phyloP scores from a whole-genome alignment of 129 eudicot genomes.

The Centella asiatica region DNA sequence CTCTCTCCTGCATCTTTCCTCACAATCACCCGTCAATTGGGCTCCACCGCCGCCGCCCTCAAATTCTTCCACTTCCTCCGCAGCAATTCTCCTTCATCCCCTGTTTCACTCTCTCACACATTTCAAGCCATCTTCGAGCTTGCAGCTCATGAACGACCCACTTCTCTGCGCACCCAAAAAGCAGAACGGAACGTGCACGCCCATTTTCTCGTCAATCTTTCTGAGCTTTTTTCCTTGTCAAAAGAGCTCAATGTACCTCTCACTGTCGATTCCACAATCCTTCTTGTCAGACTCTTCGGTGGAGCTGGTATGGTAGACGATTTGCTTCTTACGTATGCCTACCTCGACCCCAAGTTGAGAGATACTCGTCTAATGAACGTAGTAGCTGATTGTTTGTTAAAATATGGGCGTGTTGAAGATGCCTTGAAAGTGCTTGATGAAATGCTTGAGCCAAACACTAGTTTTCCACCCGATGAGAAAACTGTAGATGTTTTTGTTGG shows the following conservation, averaged over 20 bases:
- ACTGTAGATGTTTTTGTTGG: conserved; percentile 32
- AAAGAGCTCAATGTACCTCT: conserved; percentile 32
- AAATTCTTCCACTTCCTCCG: conserved; percentile 42
- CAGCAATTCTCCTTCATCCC: conserved; percentile 11
- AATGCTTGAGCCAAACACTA: conserved; percentile 43
- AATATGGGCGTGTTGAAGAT: conserved; percentile 26
- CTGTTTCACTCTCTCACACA: conserved; percentile 18
- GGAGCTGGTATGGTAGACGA: conserved; percentile 31
- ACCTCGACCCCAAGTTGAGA: conserved; percentile 27
- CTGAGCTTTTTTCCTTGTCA: conserved; percentile 20
- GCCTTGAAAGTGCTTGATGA: conserved; percentile 60
- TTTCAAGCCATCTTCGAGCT: conserved; percentile 59
- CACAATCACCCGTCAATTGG: conserved; percentile 46
- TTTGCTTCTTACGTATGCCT: conserved; percentile 27
- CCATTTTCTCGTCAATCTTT: conserved; percentile 13
- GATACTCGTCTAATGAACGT: conserved; percentile 22
- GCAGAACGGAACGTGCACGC: background rate
- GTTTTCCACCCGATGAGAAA: conserved; percentile 15
- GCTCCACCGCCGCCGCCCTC: conserved; percentile 45
- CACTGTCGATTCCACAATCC: conserved; percentile 31
- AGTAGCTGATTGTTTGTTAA: conserved; percentile 25
- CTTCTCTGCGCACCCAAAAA: background rate
- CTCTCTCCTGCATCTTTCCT: conserved; percentile 36
- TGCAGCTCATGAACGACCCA: conserved; percentile 30
- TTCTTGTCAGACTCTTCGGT: conserved; percentile 38